A percentile compares a stretch with the other conserved stretches of the same genome.
These are phyloP conservation scores for Ormosia emarginata DNA, from an alignment of 306 rosid genomes.

Conservation along the genomic window DNA sequence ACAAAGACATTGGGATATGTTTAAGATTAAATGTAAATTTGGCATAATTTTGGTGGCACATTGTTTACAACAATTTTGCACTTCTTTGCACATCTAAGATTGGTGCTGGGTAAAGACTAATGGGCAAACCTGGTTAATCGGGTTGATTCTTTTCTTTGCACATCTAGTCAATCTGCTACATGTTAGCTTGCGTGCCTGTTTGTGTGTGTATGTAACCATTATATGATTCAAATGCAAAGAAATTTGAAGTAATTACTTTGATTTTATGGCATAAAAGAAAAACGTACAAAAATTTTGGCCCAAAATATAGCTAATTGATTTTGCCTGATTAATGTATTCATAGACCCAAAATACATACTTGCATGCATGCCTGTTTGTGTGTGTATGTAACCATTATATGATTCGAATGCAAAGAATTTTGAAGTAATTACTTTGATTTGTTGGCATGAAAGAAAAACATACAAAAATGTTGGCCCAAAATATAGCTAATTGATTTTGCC, in stretches of 20 bases:
- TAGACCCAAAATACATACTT: neutral
- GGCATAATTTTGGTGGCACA: slow-evolving; percentile 11
- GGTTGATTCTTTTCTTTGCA: neutral
- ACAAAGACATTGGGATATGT: neutral
- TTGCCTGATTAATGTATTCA: neutral
- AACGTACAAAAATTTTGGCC: neutral
- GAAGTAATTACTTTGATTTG: slow-evolving; percentile 15
- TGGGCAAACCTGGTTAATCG: neutral
- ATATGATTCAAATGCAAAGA: slow-evolving; percentile 7
- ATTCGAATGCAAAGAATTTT: slow-evolving; percentile 6
- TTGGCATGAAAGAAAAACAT: neutral
- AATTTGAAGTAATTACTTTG: slow-evolving; percentile 12
- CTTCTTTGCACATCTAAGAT: neutral
- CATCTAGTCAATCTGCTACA: slow-evolving; percentile 1
- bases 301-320: slow-evolving; percentile 8
- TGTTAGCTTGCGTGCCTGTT: neutral
- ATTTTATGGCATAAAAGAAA: neutral
- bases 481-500: slow-evolving; percentile 8
- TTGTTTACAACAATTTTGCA: neutral
- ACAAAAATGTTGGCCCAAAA: neutral
- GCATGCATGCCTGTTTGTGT: neutral
- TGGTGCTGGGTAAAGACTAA: neutral
- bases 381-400: neutral
- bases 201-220: neutral
- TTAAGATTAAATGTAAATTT: neutral